Percentiles rank a stretch among this genome's conserved stretches.
Conservation (phyloP, 2,329 filamentous ascomycete genomes). For the Talaromyces islandicus region DNA sequence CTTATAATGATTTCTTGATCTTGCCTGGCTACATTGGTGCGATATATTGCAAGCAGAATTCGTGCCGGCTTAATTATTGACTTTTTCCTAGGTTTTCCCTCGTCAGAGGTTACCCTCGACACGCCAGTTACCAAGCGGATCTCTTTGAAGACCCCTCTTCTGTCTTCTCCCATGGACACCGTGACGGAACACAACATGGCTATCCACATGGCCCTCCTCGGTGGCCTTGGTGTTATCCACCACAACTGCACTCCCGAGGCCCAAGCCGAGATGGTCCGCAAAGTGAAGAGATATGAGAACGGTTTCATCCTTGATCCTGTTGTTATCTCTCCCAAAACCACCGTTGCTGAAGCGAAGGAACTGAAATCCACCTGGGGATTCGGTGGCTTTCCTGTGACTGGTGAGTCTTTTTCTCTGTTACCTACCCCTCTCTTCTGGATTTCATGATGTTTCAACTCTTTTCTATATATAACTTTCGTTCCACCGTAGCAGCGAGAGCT, state of each 20-base stretch:
- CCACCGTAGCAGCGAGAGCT: conserved; percentile 87
- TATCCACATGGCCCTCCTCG: conserved; percentile 67
- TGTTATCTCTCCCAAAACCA: conserved; percentile 80
- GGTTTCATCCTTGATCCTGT: conserved; percentile 96
- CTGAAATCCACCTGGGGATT: conserved; percentile 99
- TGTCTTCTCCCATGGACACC: conserved; percentile 99
- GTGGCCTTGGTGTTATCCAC: conserved; percentile 75
- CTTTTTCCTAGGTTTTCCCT: conserved; percentile 65
- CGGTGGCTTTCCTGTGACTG: conserved; percentile 95
- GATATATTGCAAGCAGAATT: conserved; percentile 15
- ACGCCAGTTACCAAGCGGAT: conserved; percentile 93
- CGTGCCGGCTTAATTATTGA: conserved; percentile 6
- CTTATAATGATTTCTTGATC: conserved; percentile 97
- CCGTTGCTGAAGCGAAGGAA: conserved; percentile 82
- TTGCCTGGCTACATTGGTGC: conserved; percentile 91
- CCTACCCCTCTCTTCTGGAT: not conserved
- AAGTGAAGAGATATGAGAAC: conserved; percentile 99
- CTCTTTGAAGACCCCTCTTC: conserved; percentile 89
- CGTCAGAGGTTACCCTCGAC: conserved; percentile 80
- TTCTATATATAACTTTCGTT: conserved; percentile 95
- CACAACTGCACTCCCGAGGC: conserved; percentile 98
- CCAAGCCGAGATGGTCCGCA: conserved; percentile 97
- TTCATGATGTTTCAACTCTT: conserved; percentile 57
- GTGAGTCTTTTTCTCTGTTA: conserved; percentile 53
- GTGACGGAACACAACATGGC: conserved; percentile 99